Evolutionary conservation across 2,329 filamentous ascomycete species (phyloP).

Genomic region (Talaromyces sp.): DNA sequence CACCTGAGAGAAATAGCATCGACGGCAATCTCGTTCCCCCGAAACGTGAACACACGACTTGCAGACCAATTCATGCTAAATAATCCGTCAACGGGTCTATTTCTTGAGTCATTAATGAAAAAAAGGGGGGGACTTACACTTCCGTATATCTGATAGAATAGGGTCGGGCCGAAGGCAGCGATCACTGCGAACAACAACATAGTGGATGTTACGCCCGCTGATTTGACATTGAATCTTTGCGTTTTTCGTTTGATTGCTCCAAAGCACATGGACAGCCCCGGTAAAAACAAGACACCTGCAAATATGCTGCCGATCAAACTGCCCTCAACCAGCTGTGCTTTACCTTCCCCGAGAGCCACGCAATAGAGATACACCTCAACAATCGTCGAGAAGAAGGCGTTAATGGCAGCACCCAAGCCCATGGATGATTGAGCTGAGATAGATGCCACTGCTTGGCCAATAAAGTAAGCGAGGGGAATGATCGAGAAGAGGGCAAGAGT

Average conservation of each 20-base stretch:
- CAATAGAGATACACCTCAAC: conserved; percentile 98
- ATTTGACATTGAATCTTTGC: conserved; percentile 94
- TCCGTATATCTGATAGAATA: conserved; percentile 98
- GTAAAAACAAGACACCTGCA: conserved; percentile 88
- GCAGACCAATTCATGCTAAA: conserved; percentile 83
- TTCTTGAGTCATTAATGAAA: background rate
- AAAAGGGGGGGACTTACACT: conserved; percentile 51
- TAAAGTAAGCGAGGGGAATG: conserved; percentile 95
- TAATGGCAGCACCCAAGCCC: conserved; percentile 93
- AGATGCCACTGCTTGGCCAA: conserved; percentile 94
- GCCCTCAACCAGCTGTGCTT: conserved; percentile 86
- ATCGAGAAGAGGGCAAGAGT: conserved; percentile 79
- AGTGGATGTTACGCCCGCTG: conserved; percentile 91
- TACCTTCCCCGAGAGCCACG: conserved; percentile 85
- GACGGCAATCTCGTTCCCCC: conserved; percentile 64
- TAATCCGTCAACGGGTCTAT: conserved; percentile 20
- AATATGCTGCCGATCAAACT: conserved; percentile 98
- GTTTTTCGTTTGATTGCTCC: conserved; percentile 97
- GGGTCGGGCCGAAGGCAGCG: conserved; percentile 86
- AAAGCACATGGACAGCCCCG: conserved; percentile 96
- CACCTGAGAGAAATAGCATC: conserved; percentile 88
- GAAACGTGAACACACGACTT: conserved; percentile 54
- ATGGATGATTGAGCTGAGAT: conserved; percentile 98
- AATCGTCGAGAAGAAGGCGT: conserved; percentile 95
- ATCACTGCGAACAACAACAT: conserved; percentile 97